phyloP scores from a whole-genome alignment of 495 filamentous ascomycete genomes.

The Podospora anserina region DNA sequence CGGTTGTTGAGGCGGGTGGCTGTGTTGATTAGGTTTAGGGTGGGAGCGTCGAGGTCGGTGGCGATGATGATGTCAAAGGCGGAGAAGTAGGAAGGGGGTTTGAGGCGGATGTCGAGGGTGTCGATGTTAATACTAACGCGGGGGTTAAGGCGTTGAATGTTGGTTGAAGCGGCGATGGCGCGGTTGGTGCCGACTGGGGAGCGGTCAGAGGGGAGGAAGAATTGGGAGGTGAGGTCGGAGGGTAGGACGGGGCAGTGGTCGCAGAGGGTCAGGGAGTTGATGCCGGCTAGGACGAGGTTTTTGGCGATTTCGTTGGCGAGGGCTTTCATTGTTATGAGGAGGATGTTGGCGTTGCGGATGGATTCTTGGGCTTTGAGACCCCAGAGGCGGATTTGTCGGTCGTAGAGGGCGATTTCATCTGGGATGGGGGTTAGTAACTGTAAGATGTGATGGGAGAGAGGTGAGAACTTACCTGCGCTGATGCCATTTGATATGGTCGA shows the following conservation, averaged over 20 bases:
- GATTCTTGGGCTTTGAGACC: constrained; percentile 89
- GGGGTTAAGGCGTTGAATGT: constrained; percentile 83
- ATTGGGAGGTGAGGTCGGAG: constrained; percentile 82
- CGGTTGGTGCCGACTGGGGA: constrained; percentile 75
- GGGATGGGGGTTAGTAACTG: constrained; percentile 6
- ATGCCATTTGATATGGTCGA: constrained; percentile 26
- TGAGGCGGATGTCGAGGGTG: constrained; percentile 58
- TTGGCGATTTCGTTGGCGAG: constrained; percentile 96
- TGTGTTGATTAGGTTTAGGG: constrained; percentile 75
- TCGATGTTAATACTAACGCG: constrained; percentile 75
- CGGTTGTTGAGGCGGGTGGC: constrained; percentile 68
- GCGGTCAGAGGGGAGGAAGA: constrained; percentile 69
- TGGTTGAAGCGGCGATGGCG: constrained; percentile 74
- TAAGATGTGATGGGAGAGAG: not conserved
- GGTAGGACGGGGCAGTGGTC: constrained; percentile 75
- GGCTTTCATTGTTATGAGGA: constrained; percentile 81
- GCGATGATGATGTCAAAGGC: constrained; percentile 85
- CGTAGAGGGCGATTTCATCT: constrained; percentile 98
- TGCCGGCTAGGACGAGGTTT: constrained; percentile 93
- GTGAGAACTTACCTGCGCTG: constrained; percentile 31
- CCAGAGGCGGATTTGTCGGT: constrained; percentile 98
- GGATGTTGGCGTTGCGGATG: constrained; percentile 85
- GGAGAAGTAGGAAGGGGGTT: constrained; percentile 67
- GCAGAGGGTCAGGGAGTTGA: constrained; percentile 85
- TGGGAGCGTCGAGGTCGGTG: constrained; percentile 75